A percentile compares a stretch with the other conserved stretches of the same genome.
phyloP scores from a whole-genome alignment of 495 filamentous ascomycete species.

The Cenococcum geophilum region DNA sequence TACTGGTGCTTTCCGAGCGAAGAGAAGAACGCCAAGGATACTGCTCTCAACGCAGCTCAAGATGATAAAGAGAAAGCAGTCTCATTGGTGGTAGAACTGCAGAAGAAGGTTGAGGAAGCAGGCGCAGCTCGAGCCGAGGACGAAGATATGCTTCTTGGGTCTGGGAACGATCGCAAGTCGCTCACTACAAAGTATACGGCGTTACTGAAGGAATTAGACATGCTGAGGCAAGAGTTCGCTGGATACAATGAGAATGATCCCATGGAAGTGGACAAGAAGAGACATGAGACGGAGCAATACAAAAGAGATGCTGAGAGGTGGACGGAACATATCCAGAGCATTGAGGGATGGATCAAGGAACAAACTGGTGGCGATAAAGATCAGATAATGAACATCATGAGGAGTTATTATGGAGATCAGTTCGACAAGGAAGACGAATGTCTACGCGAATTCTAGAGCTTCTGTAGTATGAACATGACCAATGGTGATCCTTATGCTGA shows the following conservation, averaged over 20 bases:
- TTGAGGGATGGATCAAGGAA: conserved; percentile 56
- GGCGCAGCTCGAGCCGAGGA: conserved; percentile 42
- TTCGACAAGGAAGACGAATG: conserved; percentile 56
- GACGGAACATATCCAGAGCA: conserved; percentile 59
- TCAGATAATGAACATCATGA: conserved; percentile 47
- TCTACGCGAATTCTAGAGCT: conserved; percentile 47
- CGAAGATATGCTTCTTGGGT: conserved; percentile 33
- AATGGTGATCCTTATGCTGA: not conserved
- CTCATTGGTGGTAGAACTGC: conserved; percentile 37
- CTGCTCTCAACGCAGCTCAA: conserved; percentile 44
- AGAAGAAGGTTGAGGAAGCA: conserved; percentile 43
- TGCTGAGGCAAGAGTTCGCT: conserved; percentile 42
- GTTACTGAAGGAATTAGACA: conserved; percentile 38
- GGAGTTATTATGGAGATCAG: conserved; percentile 55
- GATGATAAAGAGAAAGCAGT: conserved; percentile 51
- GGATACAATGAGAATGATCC: conserved; percentile 49
- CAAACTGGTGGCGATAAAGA: conserved; percentile 49
- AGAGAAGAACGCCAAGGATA: conserved; percentile 50
- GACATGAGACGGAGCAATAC: conserved; percentile 45
- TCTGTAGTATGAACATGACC: not conserved
- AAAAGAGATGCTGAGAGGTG: conserved; percentile 47
- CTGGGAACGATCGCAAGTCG: conserved; percentile 33
- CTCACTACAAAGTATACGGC: conserved; percentile 31
- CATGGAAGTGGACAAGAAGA: conserved; percentile 47
- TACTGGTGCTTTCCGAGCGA: conserved; percentile 71